Evolutionary conservation across 257 asterid genomes (phyloP), one percentile per base, ranked within the genome.

Genomic region (Plectranthus barbatus): DNA sequence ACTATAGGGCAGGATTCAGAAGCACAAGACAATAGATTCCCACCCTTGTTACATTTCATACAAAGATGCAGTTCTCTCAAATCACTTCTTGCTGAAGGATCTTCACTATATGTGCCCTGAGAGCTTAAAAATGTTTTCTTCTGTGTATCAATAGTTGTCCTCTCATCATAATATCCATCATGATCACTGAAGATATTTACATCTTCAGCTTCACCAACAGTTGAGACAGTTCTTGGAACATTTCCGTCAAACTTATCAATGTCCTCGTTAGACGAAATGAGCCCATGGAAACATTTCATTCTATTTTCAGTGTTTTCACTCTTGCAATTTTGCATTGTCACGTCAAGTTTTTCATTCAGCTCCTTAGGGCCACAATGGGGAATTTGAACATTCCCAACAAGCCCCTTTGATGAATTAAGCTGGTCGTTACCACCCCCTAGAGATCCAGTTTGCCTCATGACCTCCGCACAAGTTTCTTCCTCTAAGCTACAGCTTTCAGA

Each of bases 1-100:
- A 70, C 75, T 42, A 80, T 34, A 6, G 78, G 68, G 56, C 96
- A 88, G 34, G 86, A 66, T 39, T 63, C 58, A 56, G 83, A 71
- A 69, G 77, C 73, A 60, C 96, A 85, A 45, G 72, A 75, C 69
- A 81, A 48, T 65, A 85, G 37, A 12, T 73, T 60, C 18, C 76
- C 94, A 68, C 75, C 84, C 36, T 56, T 56, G 37, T 74, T 68
- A 60, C 94, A 81, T 74, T 80, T 83, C 74, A 76, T 59, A 61
- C 96, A 59, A 40, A 21, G 1, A 21, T 59, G 39, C 41, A 51
- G 53, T 51, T 51, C 70, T 23, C 61, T 52, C 4, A n/a, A 8
- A 64, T 40, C 20, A 37, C 36, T 26, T 19, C 56, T 29, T 54
- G 64, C 63, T 18, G 18, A 36, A 9, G 9, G 11, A 18, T 56